A percentile compares a stretch with the other conserved stretches of the same genome.
phyloP scores from a whole-genome alignment of 2,329 filamentous ascomycete species.

The Dryadomyces sulphureus region DNA sequence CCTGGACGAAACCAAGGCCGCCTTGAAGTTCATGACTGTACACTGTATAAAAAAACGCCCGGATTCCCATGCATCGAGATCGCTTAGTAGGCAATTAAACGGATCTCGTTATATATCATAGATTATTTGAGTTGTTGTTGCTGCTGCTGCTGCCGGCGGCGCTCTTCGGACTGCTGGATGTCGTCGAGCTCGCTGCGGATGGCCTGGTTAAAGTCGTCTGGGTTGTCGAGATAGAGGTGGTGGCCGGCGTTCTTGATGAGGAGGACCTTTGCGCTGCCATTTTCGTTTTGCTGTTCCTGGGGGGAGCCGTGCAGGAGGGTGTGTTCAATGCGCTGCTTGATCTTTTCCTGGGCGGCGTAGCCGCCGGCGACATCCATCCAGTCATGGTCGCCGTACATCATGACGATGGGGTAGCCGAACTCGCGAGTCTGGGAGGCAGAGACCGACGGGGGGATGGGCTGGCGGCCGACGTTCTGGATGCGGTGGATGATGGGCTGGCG shows the following conservation, averaged over 20 bases:
- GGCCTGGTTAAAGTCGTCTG: constrained; percentile 39
- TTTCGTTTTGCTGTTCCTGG: constrained; percentile 57
- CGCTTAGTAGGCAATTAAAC: too few species aligned
- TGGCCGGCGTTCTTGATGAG: constrained; percentile 52
- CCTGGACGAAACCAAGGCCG: too few species aligned
- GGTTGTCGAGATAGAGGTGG: constrained; percentile 45
- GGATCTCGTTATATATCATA: too few species aligned
- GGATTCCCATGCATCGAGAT: too few species aligned
- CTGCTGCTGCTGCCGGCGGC: constrained; percentile 5
- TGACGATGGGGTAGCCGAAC: constrained; percentile 65
- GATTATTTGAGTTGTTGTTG: neutral
- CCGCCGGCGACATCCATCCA: constrained; percentile 97
- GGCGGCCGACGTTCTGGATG: constrained; percentile 76
- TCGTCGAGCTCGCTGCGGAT: constrained; percentile 39
- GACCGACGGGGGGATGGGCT: constrained; percentile 27
- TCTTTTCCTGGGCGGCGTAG: constrained; percentile 61
- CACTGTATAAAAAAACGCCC: too few species aligned
- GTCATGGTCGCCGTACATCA: constrained; percentile 96
- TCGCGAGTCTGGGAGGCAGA: constrained; percentile 35
- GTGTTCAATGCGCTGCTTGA: constrained; percentile 51
- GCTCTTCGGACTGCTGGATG: constrained; percentile 19
- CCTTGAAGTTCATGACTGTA: too few species aligned
- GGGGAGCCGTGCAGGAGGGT: constrained; percentile 45
- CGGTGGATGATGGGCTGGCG: constrained; percentile 74
- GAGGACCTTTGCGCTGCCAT: constrained; percentile 69